Evolutionary conservation across 2,329 filamentous ascomycete species (phyloP), one percentile per base, ranked within the genome.

Genomic region (Fusarium chuoi): DNA sequence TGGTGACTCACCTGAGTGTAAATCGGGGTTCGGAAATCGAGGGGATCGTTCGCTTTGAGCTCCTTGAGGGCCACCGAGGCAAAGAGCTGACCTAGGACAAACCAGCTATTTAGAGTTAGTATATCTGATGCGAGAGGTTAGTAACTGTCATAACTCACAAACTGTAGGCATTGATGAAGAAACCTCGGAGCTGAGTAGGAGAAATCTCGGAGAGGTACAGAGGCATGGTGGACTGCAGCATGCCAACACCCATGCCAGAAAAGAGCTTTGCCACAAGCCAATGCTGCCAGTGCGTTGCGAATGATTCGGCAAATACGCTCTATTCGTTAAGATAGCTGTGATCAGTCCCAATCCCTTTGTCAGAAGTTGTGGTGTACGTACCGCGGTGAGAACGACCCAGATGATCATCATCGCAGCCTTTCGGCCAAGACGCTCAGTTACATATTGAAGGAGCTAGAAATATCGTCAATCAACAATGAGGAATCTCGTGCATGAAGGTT

Each of bases 381-480:
- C 51, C 15, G 51, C 51, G 12, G 51, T 36, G 12, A 54, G 24
- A 0, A 54, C 33, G 0, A 28, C 18, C 51, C 51, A 54, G 4
- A 54, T 54, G 0, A 54, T 54, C 51, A 54, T 54, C 51, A 54
- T 54, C 0, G 51, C 51, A n/a, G 9, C 35, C 35, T 54, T 54
- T 39, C 51, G 51, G 8, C 51, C 51, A 1, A 54, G 24, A 39
- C 51, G 51, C 0, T 54, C 51, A 18, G 51, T 54, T 3, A 1
- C 35, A 26, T 54, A 54, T 54, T 54, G 51, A n/a, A 54, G 51
- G 13, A 54, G 51, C 51, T 54, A 15, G 0, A 18, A 15, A 54
- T 1, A 39, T 0, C 3, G 6, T 28, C 24, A 54, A 39, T 4
- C 6, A 6, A 20, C 0, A 0, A 54, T 38, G 12, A 3, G 4